These are phyloP conservation scores for Letharia lupina DNA, from an alignment of 495 filamentous ascomycete genomes.

Conservation along the genomic window DNA sequence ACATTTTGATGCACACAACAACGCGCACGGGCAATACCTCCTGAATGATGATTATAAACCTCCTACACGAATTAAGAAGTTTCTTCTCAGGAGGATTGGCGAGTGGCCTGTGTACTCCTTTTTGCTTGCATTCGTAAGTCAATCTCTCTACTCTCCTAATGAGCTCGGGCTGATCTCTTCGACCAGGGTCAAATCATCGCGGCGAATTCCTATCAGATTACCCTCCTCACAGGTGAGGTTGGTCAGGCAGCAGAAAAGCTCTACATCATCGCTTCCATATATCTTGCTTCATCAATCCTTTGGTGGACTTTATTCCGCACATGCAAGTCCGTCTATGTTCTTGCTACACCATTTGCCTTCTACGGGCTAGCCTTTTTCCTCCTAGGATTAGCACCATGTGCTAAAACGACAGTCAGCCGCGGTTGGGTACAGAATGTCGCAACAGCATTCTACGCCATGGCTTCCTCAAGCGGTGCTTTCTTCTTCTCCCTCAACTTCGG, in stretches of 20 bases:
- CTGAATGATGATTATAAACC: conserved; percentile 57
- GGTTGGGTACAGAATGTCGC: conserved; percentile 50
- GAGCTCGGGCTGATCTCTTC: background rate
- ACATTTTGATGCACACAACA: conserved; percentile 16
- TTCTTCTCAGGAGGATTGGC: conserved; percentile 40
- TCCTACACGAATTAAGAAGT: conserved; percentile 54
- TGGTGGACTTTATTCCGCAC: conserved; percentile 57
- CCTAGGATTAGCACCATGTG: conserved; percentile 45
- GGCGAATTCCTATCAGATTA: conserved; percentile 61
- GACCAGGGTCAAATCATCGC: conserved; percentile 52
- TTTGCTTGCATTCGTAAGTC: conserved; percentile 48
- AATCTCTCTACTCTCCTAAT: background rate
- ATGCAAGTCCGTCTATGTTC: conserved; percentile 48
- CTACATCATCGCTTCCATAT: conserved; percentile 55
- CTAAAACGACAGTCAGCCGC: conserved; percentile 27
- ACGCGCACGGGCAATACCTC: conserved; percentile 44
- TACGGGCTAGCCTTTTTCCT: conserved; percentile 55
- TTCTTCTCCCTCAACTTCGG: conserved; percentile 64
- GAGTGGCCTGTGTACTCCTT: conserved; percentile 71
- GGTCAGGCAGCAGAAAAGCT: conserved; percentile 53
- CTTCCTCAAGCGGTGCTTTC: conserved; percentile 51
- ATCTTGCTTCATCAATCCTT: conserved; percentile 48
- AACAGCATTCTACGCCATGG: conserved; percentile 51
- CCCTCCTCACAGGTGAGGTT: conserved; percentile 52
- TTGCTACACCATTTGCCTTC: conserved; percentile 48